A percentile compares a stretch with the other conserved stretches of the same genome.
Conservation (phyloP, 305 asterid species). For the Fraxinus baroniana region DNA sequence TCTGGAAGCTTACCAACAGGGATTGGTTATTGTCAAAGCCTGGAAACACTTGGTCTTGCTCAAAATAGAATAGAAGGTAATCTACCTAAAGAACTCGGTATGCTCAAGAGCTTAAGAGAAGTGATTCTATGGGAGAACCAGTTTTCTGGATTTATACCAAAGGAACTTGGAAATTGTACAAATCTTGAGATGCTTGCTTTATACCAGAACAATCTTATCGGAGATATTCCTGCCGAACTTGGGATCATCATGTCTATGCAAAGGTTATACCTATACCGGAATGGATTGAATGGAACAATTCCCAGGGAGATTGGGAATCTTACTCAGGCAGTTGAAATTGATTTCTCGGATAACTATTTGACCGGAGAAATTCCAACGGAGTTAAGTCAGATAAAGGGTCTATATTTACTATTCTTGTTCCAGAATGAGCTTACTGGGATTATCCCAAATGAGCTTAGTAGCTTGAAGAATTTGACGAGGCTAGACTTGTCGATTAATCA, state of each 20-base stretch:
- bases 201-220: conserved; percentile 66
- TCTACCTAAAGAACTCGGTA: conserved; percentile 74
- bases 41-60: conserved; percentile 70
- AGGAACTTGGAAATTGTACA: conserved; percentile 71
- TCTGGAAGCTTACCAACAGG: conserved; percentile 73
- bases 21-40: conserved; percentile 55
- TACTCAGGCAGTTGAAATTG: conserved; percentile 53
- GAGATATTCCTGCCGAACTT: conserved; percentile 69
- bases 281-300: conserved; percentile 68
- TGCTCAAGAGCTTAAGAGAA: conserved; percentile 52
- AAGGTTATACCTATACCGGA: conserved; percentile 60
- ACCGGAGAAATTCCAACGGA: conserved; percentile 73
- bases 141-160: conserved; percentile 67
- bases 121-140: conserved; percentile 69
- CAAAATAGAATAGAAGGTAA: conserved; percentile 64
- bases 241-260: conserved; percentile 45
- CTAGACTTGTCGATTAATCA: conserved; percentile 73
- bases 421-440: conserved; percentile 68
- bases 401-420: conserved; percentile 57
- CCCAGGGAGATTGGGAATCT: conserved; percentile 84
- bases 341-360: conserved; percentile 78
- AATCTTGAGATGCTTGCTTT: conserved; percentile 60
- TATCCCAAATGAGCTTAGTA: conserved; percentile 68
- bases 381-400: conserved; percentile 47
- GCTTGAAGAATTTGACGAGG: conserved; percentile 56